Conservation (phyloP, 225 moss, liverwort and hornwort species). For the Asterella californica region DNA sequence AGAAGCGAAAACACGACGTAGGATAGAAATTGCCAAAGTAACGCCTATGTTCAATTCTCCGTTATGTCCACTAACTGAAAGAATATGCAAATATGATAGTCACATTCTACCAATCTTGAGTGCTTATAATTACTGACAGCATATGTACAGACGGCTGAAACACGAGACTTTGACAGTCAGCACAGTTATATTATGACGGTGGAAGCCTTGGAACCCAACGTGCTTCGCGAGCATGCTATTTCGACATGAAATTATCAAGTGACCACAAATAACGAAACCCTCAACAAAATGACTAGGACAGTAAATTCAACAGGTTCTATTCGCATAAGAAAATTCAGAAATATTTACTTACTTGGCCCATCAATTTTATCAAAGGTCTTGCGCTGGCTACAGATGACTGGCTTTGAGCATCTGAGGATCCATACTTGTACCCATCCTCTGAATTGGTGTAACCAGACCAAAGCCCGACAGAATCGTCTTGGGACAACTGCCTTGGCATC, state of each 20-base stretch:
- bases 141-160: too few relatives aligned
- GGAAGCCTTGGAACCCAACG: too few relatives aligned
- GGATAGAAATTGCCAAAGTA: neutral
- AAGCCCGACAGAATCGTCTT: conserved; percentile 52
- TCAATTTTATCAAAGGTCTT: conserved; percentile 70
- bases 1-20: neutral
- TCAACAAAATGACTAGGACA: neutral
- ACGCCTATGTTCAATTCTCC: neutral
- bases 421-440: conserved; percentile 65
- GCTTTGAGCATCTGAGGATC: conserved; percentile 52
- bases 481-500: conserved; percentile 45
- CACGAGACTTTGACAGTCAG: too few relatives aligned
- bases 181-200: too few relatives aligned
- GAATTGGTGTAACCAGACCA: conserved; percentile 59
- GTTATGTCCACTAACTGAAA: neutral
- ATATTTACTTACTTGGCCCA: conserved; percentile 59
- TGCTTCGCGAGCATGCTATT: too few relatives aligned
- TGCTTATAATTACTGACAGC: too few relatives aligned
- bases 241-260: too few relatives aligned
- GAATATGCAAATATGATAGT: too few relatives aligned
- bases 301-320: neutral
- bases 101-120: too few relatives aligned
- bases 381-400: conserved; percentile 60
- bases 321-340: neutral
- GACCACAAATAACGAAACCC: too few relatives aligned